Evolutionary conservation across 1,284 basidiomycete genomes (phyloP).

Genomic region (Sanghuangporus weigelae): DNA sequence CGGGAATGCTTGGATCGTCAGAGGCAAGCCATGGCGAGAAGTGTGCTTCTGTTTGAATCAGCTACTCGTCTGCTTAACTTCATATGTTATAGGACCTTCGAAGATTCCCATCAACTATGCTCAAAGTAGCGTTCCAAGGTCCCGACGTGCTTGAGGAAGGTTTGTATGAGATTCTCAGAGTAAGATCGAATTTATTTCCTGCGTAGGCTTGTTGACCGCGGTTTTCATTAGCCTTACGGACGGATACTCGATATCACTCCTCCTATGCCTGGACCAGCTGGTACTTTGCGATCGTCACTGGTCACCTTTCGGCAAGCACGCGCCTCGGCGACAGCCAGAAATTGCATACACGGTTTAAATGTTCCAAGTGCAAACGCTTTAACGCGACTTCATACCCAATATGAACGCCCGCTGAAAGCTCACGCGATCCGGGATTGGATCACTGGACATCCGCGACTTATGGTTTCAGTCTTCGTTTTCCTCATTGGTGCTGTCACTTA

Average conservation of each 20-base stretch:
- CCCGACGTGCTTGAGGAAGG: conserved; percentile 78
- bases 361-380: conserved; percentile 30
- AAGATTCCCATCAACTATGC: conserved; percentile 66
- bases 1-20: conserved; percentile 74
- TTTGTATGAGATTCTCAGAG: conserved; percentile 66
- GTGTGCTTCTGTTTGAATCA: conserved; percentile 34
- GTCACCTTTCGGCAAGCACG: conserved; percentile 61
- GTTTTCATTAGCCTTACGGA: conserved; percentile 68
- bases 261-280: conserved; percentile 59
- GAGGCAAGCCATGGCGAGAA: conserved; percentile 81
- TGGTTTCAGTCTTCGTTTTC: conserved; percentile 82
- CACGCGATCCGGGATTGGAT: conserved; percentile 84
- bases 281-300: conserved; percentile 60
- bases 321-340: conserved; percentile 79
- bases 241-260: conserved; percentile 65
- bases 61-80: background rate
- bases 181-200: conserved; percentile 30
- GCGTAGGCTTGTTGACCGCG: conserved; percentile 8
- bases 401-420: conserved; percentile 71
- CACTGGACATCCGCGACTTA: conserved; percentile 79
- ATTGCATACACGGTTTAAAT: conserved; percentile 75
- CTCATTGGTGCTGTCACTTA: conserved; percentile 86
- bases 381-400: conserved; percentile 64
- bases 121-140: conserved; percentile 83
- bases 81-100: conserved; percentile 64